Evolutionary conservation across 2,329 filamentous ascomycete species (phyloP).

Genomic region (Cladophialophora immunda): DNA sequence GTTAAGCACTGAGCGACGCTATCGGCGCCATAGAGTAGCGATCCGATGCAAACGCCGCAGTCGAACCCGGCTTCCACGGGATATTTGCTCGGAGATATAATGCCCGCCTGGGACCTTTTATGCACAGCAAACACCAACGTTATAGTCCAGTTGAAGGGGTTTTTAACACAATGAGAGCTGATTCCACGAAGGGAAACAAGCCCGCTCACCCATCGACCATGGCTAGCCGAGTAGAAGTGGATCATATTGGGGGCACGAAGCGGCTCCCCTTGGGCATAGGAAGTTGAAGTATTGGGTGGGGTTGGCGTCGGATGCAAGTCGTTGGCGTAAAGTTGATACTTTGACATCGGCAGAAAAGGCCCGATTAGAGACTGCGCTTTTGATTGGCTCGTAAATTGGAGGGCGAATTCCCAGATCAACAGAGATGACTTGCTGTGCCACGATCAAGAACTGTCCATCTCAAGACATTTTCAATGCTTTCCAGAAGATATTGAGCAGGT

Average conservation of each 20-base stretch:
- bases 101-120: not conserved
- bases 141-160: not conserved
- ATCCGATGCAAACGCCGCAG: not conserved
- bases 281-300: not conserved
- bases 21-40: too few relatives aligned
- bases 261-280: not conserved
- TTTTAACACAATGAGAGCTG: not conserved
- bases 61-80: not conserved
- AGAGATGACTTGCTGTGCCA: too few relatives aligned
- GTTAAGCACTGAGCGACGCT: too few relatives aligned
- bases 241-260: not conserved
- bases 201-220: not conserved
- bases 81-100: not conserved
- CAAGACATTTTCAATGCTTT: not conserved
- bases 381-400: not conserved
- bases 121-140: not conserved
- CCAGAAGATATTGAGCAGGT: not conserved
- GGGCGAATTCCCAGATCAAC: conserved; percentile 18
- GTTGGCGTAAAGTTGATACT: not conserved
- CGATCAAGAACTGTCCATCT: too few relatives aligned
- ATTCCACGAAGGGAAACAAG: not conserved
- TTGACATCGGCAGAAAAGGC: not conserved
- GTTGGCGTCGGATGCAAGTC: not conserved
- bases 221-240: not conserved
- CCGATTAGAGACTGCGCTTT: not conserved